A percentile compares a stretch with the other conserved stretches of the same genome.
Conservation (phyloP, 148 eudicot genomes). For the Tetragonia tetragonoides region DNA sequence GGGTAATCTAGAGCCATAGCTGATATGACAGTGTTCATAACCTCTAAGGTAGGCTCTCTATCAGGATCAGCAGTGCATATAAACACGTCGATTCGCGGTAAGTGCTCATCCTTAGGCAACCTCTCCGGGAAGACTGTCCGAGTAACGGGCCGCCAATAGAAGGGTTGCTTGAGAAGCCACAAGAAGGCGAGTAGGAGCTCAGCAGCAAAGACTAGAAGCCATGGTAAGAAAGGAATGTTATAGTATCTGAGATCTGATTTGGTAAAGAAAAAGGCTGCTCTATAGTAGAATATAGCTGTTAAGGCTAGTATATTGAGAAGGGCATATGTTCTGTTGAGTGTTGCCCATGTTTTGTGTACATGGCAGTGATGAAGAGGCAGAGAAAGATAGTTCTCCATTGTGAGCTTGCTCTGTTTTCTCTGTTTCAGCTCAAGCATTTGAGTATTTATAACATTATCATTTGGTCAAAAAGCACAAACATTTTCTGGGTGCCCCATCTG, state of each 20-base stretch:
- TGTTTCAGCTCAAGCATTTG: too few species aligned
- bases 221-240: neutral
- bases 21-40: constrained; percentile 42
- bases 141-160: constrained; percentile 23
- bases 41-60: constrained; percentile 34
- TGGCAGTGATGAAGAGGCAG: constrained; percentile 17
- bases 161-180: constrained; percentile 32
- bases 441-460: too few species aligned
- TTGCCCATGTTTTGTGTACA: constrained; percentile 21
- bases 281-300: constrained; percentile 19
- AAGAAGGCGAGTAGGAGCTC: constrained; percentile 31
- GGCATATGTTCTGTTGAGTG: constrained; percentile 14
- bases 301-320: constrained; percentile 18
- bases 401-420: too few species aligned
- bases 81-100: constrained; percentile 36
- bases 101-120: constrained; percentile 9
- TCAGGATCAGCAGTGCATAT: constrained; percentile 38
- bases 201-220: constrained; percentile 19
- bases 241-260: neutral
- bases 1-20: constrained; percentile 49
- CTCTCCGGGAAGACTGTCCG: constrained; percentile 25
- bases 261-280: constrained; percentile 4
- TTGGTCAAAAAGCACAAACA: too few species aligned
- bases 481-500: too few species aligned
- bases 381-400: neutral